Conservation (phyloP, 345 rosid genomes). For the Laguncularia racemosa region DNA sequence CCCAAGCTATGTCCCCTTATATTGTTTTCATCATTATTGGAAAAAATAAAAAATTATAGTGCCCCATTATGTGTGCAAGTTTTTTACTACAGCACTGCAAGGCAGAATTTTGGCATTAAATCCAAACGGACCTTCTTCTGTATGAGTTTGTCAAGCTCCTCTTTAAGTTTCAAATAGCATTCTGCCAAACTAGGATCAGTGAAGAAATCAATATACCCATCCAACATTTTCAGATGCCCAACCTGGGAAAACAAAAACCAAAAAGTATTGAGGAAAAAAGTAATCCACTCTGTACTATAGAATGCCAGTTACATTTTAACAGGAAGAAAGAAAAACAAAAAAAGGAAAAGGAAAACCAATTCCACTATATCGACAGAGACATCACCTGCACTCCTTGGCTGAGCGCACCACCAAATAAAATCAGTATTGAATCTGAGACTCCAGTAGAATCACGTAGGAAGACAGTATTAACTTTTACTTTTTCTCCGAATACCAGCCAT, state of each 20-base stretch:
- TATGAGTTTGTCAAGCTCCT: constrained; percentile 70
- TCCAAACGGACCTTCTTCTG: constrained; percentile 52
- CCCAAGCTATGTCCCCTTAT: not conserved
- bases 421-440: constrained; percentile 82
- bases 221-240: constrained; percentile 94
- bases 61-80: too few species aligned
- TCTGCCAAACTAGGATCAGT: constrained; percentile 91
- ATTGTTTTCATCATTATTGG: too few species aligned
- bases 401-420: constrained; percentile 83
- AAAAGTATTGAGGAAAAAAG: not conserved
- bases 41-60: too few species aligned
- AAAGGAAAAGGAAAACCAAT: not conserved
- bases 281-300: not conserved
- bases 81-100: too few species aligned
- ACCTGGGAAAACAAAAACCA: constrained; percentile 33
- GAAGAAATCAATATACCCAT: constrained; percentile 87
- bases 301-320: not conserved
- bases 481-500: constrained; percentile 97
- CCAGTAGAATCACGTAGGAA: constrained; percentile 97
- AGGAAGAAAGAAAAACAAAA: not conserved
- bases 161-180: constrained; percentile 70
- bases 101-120: not conserved
- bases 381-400: constrained; percentile 65
- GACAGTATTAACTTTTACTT: constrained; percentile 86
- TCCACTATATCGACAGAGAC: not conserved